Evolutionary conservation across 805 yeast genomes (phyloP).

Genomic region (Ogataea ramenticola): DNA sequence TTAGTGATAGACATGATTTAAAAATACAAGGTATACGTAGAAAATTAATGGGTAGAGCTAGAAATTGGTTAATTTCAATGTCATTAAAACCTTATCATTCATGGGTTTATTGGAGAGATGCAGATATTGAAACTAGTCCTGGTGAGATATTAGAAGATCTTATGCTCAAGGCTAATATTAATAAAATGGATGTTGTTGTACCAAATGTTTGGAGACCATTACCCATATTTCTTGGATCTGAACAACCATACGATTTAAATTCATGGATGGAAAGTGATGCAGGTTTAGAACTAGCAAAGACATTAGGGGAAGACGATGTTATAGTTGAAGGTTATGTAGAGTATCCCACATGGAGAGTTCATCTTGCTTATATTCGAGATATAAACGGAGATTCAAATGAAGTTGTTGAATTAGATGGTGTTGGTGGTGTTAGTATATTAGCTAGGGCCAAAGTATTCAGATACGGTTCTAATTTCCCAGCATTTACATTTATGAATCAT

Average conservation of each 20-base stretch:
- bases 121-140: slow-evolving; percentile 76
- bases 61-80: slow-evolving; percentile 73
- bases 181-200: slow-evolving; percentile 62
- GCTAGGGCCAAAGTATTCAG: slow-evolving; percentile 71
- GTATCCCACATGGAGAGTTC: slow-evolving; percentile 81
- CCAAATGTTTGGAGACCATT: slow-evolving; percentile 97
- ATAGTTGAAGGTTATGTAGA: slow-evolving; percentile 87
- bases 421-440: slow-evolving; percentile 79
- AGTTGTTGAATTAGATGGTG: slow-evolving; percentile 71
- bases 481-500: slow-evolving; percentile 75
- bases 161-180: slow-evolving; percentile 62
- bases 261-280: slow-evolving; percentile 91
- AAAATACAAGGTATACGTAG: slow-evolving; percentile 81
- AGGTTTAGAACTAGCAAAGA: slow-evolving; percentile 59
- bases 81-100: slow-evolving; percentile 79
- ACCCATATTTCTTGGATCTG: slow-evolving; percentile 83
- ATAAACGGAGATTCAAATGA: slow-evolving; percentile 54
- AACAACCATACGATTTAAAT: slow-evolving; percentile 93
- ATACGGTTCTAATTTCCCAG: slow-evolving; percentile 78
- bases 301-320: slow-evolving; percentile 71
- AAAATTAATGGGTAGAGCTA: slow-evolving; percentile 79
- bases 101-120: slow-evolving; percentile 92
- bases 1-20: slow-evolving; percentile 76
- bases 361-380: slow-evolving; percentile 66
- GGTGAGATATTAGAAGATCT: slow-evolving; percentile 67